Evolutionary conservation across 2,329 filamentous ascomycete species (phyloP).

Genomic region (Colletotrichum abscissum): DNA sequence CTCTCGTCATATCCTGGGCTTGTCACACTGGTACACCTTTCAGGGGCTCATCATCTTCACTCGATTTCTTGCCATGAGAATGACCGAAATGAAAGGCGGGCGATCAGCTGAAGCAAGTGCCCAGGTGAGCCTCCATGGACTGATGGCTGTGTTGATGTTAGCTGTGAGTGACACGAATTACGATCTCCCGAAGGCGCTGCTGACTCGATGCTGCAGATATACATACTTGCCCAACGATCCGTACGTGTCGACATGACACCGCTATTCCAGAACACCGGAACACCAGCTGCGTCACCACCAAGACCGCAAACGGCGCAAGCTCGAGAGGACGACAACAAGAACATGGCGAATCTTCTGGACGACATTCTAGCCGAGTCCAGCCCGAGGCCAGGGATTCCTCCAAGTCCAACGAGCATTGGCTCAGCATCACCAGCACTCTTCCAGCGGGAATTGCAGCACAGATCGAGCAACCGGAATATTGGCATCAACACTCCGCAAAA

Average conservation of each 20-base stretch:
- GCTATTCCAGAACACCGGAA: conserved; percentile 55
- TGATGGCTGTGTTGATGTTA: conserved; percentile 63
- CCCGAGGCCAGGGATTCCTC: conserved; percentile 13
- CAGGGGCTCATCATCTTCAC: conserved; percentile 70
- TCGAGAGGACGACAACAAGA: conserved; percentile 49
- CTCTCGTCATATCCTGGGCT: conserved; percentile 68
- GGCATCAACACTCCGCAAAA: conserved; percentile 36
- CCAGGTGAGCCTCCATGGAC: conserved; percentile 63
- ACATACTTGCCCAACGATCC: conserved; percentile 53
- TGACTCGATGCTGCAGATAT: conserved; percentile 53
- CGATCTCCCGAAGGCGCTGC: not conserved
- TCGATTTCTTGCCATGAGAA: conserved; percentile 61
- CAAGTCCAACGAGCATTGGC: conserved; percentile 18
- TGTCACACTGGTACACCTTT: conserved; percentile 74
- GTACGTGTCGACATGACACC: conserved; percentile 69
- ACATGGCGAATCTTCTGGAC: conserved; percentile 59
- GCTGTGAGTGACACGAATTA: conserved; percentile 58
- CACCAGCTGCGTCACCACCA: conserved; percentile 39
- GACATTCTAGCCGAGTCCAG: conserved; percentile 51
- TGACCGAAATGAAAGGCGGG: conserved; percentile 53
- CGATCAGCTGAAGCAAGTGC: conserved; percentile 51
- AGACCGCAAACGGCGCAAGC: conserved; percentile 32
- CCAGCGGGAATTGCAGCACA: conserved; percentile 22
- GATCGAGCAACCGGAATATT: conserved; percentile 28
- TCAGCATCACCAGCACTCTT: conserved; percentile 39